These are phyloP conservation scores for Trichoderma hamatum DNA, from an alignment of 2,329 filamentous ascomycete species.

Conservation along the genomic window DNA sequence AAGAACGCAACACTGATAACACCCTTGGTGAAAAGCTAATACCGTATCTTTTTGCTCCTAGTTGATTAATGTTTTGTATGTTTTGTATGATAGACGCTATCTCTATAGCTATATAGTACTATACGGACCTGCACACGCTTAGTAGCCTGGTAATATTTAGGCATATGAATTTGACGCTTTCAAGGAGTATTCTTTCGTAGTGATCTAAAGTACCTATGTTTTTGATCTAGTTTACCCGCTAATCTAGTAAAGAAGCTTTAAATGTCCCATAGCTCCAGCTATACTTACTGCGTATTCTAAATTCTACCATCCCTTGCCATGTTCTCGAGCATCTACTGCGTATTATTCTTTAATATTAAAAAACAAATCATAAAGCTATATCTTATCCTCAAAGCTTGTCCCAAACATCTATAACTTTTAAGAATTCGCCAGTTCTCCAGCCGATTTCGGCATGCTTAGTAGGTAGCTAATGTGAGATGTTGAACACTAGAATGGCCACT, in stretches of 20 bases:
- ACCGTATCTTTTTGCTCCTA: not conserved
- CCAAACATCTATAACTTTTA: not conserved
- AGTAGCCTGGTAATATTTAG: not conserved
- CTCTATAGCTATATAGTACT: not conserved
- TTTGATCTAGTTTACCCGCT: too few relatives aligned
- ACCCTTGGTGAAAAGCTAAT: slow-evolving; percentile 33
- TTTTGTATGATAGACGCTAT: not conserved
- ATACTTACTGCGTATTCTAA: too few relatives aligned
- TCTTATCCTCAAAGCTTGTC: not conserved
- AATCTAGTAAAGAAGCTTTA: too few relatives aligned
- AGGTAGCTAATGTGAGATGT: too few relatives aligned
- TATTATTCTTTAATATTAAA: too few relatives aligned
- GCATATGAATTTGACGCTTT: not conserved
- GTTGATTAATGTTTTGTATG: not conserved
- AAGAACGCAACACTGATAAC: slow-evolving; percentile 50
- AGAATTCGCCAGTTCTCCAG: not conserved
- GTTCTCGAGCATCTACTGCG: too few relatives aligned
- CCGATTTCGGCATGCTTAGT: too few relatives aligned
- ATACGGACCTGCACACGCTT: not conserved
- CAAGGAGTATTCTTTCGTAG: not conserved
- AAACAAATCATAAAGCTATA: not conserved
- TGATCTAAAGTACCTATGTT: too few relatives aligned
- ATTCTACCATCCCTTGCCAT: too few relatives aligned
- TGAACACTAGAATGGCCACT: too few relatives aligned
- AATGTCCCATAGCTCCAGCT: too few relatives aligned